Evolutionary conservation across 177 flowering plant species (phyloP), one percentile per base, ranked within the genome.

Genomic region (Telopea speciosissima): DNA sequence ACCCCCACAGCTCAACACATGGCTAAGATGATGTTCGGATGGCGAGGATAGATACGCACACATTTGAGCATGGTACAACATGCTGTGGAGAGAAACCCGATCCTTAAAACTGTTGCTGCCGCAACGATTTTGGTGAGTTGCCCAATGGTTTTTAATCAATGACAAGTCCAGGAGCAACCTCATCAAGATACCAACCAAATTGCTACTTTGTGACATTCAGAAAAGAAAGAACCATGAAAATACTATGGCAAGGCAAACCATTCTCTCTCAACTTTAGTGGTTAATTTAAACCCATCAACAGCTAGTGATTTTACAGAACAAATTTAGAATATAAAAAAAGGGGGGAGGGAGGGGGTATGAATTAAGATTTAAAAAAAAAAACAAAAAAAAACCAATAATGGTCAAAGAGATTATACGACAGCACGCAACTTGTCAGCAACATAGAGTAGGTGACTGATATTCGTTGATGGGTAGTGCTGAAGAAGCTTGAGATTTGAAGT

Each of bases 401-500:
- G 21, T 56, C n/a, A 63, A 63, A 31, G 9, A 71, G 68, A 62
- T 76, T 78, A 81, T 62, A 56, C 71, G 45, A 77, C 58, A 2
- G 45, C 67, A 24, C 90, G 94, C 76, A 94, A 72, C 81, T 92
- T 93, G 82, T 91, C 93, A 56, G 99, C 98, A 61, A 95, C 99
- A 73, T 91, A 95, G 22, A 95, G 88, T 61, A 96, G 77, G 76
- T 93, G 99, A 70, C 92, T 90, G 73, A 93, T 89, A 76, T 93
- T 96, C 63, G 93, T 86, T 3, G 96, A 70, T 10, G 99, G 99
- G 74, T 96, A 96, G 74, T 86, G 73, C 69, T 96, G 99, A 23
- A 96, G 87, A 25, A 96, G 83, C 82, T 93, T 96, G 72, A 96
- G 89, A 79, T 90, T 96, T 22, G 99, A 84, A 61, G 98, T 96